Evolutionary conservation across 805 yeast genomes (phyloP).

Genomic region (Candida ponderosae): DNA sequence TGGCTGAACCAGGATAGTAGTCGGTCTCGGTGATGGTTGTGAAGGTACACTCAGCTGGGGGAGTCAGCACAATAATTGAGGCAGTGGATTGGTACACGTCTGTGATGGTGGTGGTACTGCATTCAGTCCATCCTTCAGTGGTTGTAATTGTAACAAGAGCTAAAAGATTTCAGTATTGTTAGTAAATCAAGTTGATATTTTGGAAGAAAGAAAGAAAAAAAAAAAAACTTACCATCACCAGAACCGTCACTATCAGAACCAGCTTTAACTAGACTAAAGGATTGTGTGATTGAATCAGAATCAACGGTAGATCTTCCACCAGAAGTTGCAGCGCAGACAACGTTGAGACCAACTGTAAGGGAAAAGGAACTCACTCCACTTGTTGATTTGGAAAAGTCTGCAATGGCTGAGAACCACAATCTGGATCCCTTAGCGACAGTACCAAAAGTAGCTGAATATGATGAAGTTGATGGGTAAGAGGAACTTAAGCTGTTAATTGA

Average conservation of each 20-base stretch:
- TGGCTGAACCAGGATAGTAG: no score
- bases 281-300: not conserved
- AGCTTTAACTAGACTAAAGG: constrained; percentile 2
- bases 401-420: constrained; percentile 4
- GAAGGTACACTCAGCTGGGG: no score
- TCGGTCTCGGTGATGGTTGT: no score
- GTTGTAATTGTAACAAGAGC: constrained; percentile 4
- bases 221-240: not conserved
- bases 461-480: not conserved
- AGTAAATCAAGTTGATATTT: not conserved
- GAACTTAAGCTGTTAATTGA: no score
- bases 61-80: no score
- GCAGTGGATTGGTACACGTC: constrained; percentile 5
- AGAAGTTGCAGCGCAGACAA: no score
- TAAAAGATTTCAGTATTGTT: no score
- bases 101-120: constrained; percentile 3
- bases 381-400: not conserved
- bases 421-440: constrained; percentile 4
- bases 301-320: no score
- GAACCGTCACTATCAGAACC: constrained; percentile 3
- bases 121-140: constrained; percentile 3
- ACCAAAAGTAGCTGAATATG: constrained; percentile 2
- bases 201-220: not conserved
- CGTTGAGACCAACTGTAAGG: no score
- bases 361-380: no score